phyloP scores from a whole-genome alignment of 495 filamentous ascomycete genomes.

The Penicillium cosmopolitanum region DNA sequence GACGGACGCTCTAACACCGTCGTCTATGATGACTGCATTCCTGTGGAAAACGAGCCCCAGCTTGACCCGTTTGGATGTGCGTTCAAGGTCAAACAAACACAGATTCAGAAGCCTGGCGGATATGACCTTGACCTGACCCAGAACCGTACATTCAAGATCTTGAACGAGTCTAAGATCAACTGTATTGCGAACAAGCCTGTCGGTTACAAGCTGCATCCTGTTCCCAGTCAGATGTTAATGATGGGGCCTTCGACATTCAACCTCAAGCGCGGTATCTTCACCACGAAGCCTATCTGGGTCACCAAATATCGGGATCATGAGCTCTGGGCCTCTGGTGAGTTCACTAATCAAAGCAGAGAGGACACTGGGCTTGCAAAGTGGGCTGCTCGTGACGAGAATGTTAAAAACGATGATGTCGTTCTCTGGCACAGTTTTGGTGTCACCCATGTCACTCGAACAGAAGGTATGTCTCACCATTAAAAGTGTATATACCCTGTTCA shows the following conservation, averaged over 20 bases:
- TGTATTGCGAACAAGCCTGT: constrained; percentile 72
- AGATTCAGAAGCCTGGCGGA: constrained; percentile 58
- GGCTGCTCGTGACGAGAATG: constrained; percentile 21
- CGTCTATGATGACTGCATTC: neutral
- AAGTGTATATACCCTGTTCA: neutral
- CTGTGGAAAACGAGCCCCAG: neutral
- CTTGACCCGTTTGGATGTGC: neutral
- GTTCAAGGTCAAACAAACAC: neutral
- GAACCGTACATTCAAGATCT: constrained; percentile 79
- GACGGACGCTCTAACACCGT: constrained; percentile 73
- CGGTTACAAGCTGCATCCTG: constrained; percentile 75
- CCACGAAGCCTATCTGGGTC: constrained; percentile 71
- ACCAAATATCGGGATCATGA: constrained; percentile 77
- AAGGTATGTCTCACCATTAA: constrained; percentile 22
- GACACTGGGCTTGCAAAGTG: constrained; percentile 45
- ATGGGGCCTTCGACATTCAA: constrained; percentile 71
- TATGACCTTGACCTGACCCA: constrained; percentile 62
- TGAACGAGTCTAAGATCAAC: constrained; percentile 71
- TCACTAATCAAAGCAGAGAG: constrained; percentile 79
- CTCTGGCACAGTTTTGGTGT: constrained; percentile 59
- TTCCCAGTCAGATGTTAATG: constrained; percentile 77
- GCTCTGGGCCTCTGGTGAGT: constrained; percentile 75
- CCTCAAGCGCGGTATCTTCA: constrained; percentile 6
- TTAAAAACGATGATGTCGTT: constrained; percentile 52
- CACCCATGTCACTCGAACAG: constrained; percentile 59